Conservation (phyloP, 2,329 filamentous ascomycete genomes). For the Coleophoma crateriformis region DNA sequence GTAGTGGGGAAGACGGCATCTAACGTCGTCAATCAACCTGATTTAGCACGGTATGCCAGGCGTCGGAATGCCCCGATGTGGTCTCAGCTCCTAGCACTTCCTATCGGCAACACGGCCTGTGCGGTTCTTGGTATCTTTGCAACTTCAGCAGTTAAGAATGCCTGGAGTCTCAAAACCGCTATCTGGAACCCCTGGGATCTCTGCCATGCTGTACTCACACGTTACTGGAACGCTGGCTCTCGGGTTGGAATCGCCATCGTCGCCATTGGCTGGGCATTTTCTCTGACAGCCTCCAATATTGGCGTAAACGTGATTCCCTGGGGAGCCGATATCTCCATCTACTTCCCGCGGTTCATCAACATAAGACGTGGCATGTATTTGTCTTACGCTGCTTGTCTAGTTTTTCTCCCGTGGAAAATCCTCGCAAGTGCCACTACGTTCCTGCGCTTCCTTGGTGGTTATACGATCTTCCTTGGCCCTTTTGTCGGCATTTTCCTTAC, state of each 20-base stretch:
- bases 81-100: conserved; percentile 31
- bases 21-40: conserved; percentile 20
- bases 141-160: conserved; percentile 33
- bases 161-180: conserved; percentile 25
- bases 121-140: conserved; percentile 34
- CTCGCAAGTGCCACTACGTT: conserved; percentile 1
- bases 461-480: conserved; percentile 13
- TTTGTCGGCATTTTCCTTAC: conserved; percentile 27
- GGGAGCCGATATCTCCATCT: conserved; percentile 1
- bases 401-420: conserved; percentile 24
- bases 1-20: background rate
- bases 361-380: conserved; percentile 9
- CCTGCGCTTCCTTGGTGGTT: conserved; percentile 11
- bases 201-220: conserved; percentile 3
- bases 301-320: conserved; percentile 2
- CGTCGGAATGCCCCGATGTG: conserved; percentile 30
- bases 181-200: conserved; percentile 11
- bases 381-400: conserved; percentile 25
- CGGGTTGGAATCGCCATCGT: conserved; percentile 3
- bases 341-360: conserved; percentile 2
- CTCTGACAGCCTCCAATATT: conserved; percentile 4
- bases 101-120: conserved; percentile 33
- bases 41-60: conserved; percentile 32
- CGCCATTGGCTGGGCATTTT: conserved; percentile 1
- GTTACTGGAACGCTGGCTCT: conserved; percentile 2